Conservation (phyloP, 495 filamentous ascomycete genomes). For the Xylaria telfairii region DNA sequence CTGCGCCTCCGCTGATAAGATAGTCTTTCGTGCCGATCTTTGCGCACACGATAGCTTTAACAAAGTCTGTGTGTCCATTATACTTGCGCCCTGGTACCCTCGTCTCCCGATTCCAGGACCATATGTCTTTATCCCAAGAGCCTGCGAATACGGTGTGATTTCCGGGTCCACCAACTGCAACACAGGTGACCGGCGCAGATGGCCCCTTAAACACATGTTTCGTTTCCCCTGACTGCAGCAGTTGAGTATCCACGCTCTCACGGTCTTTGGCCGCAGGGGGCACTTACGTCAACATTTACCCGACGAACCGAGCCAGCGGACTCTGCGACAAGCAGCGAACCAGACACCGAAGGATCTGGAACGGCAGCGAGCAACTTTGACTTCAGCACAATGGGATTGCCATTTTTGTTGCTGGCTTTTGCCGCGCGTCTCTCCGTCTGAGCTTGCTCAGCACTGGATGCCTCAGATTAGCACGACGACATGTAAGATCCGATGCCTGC, state of each 20-base stretch:
- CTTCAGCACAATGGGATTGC: constrained; percentile 77
- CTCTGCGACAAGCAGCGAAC: constrained; percentile 77
- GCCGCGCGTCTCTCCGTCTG: constrained; percentile 72
- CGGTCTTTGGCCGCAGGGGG: neutral
- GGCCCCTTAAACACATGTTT: constrained; percentile 71
- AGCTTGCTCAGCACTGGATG: constrained; percentile 70
- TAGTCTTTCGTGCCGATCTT: constrained; percentile 63
- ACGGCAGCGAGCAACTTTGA: constrained; percentile 85
- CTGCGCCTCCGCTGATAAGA: constrained; percentile 85
- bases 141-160: constrained; percentile 76
- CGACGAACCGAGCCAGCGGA: constrained; percentile 77
- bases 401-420: constrained; percentile 84
- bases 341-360: constrained; percentile 66
- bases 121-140: constrained; percentile 91
- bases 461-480: constrained; percentile 19
- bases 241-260: constrained; percentile 1
- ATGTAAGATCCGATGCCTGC: constrained; percentile 14
- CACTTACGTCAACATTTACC: constrained; percentile 77
- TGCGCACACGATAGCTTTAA: constrained; percentile 72
- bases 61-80: constrained; percentile 86
- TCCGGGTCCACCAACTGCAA: constrained; percentile 68
- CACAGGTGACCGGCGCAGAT: constrained; percentile 75
- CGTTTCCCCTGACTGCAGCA: constrained; percentile 39
- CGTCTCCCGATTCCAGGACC: constrained; percentile 75
- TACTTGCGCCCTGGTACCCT: constrained; percentile 61